Evolutionary conservation across 129 eudicot species (phyloP), one percentile per base, ranked within the genome.

Genomic region (Flaveria bidentis): DNA sequence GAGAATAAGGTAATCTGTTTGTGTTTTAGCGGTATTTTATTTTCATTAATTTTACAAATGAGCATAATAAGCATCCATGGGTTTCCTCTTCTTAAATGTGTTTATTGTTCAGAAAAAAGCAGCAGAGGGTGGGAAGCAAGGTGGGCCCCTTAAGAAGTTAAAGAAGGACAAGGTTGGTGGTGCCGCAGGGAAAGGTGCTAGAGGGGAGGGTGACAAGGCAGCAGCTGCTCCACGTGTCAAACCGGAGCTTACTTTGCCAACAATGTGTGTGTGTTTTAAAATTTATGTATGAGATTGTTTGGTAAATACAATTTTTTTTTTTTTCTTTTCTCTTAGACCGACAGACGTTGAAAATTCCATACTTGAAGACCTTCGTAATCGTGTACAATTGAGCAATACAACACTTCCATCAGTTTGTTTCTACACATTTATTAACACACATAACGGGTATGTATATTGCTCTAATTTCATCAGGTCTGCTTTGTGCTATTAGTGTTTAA

Each of bases 321-420:
- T 36, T 36, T 30, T 44, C 18, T 45, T 44, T 0, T 64, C 17
- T 75, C 36, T 45, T 80, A 93, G 98, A 86, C 86, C 99, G 39
- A 64, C 78, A 50, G 99, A 91, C 82, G 97, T 94, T 61, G 99
- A 94, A 69, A 90, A 75, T 69, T 91, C 96, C 64, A 91, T 94
- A 79, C 90, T 94, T 52, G 99, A 94, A 45, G 99, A 94, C 82
- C 87, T 94, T 72, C 85, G 99, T 10, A 94, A 87, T 28, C 99
- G 99, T 80, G 97, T 91, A 33, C 99, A 94, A 72, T 83, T 94
- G 88, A 91, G 85, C 88, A 91, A 86, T 79, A 74, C 79, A 22
- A 84, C 91, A 17, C 87, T 94, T 74, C 99, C 99, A 55, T 94
- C 99, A 17, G 87, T 91, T 77, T 84, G 97, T 87, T 94, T 94